Evolutionary conservation across 129 eudicot species (phyloP).

Genomic region (Kitagawia praeruptora): DNA sequence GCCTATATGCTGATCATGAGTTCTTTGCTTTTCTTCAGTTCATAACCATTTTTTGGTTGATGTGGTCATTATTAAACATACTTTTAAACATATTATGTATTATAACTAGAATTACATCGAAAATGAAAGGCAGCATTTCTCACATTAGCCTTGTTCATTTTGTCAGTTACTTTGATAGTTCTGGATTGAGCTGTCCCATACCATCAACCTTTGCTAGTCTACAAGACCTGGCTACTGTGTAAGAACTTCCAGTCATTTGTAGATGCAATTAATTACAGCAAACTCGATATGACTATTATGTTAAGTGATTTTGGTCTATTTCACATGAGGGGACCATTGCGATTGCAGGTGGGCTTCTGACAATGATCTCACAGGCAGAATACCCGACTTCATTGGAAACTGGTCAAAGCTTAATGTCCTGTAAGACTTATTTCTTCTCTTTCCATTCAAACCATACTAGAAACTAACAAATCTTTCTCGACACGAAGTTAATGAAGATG

Average conservation of each 20-base stretch:
- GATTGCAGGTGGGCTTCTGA: constrained; percentile 66
- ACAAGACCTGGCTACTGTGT: constrained; percentile 45
- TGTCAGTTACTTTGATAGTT: constrained; percentile 72
- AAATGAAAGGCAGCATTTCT: not conserved
- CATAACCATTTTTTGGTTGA: not conserved
- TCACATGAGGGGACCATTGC: constrained; percentile 7
- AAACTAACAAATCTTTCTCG: not conserved
- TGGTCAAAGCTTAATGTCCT: constrained; percentile 43
- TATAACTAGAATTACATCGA: not conserved
- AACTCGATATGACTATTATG: not conserved
- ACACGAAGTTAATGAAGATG: not conserved
- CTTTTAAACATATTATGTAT: not conserved
- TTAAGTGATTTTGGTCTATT: not conserved
- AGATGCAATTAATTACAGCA: not conserved
- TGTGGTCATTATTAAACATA: not conserved
- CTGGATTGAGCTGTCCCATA: constrained; percentile 68
- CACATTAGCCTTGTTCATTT: constrained; percentile 9
- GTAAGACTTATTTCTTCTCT: constrained; percentile 28
- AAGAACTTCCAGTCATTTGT: constrained; percentile 18
- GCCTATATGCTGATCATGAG: not conserved
- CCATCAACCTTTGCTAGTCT: constrained; percentile 64
- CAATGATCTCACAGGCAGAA: constrained; percentile 49
- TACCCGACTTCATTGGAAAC: constrained; percentile 69
- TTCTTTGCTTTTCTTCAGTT: not conserved
- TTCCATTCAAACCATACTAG: not conserved